A percentile compares a stretch with the other conserved stretches of the same genome.
Conservation (phyloP, 1,284 basidiomycete genomes). For the Blastosporella zonata region DNA sequence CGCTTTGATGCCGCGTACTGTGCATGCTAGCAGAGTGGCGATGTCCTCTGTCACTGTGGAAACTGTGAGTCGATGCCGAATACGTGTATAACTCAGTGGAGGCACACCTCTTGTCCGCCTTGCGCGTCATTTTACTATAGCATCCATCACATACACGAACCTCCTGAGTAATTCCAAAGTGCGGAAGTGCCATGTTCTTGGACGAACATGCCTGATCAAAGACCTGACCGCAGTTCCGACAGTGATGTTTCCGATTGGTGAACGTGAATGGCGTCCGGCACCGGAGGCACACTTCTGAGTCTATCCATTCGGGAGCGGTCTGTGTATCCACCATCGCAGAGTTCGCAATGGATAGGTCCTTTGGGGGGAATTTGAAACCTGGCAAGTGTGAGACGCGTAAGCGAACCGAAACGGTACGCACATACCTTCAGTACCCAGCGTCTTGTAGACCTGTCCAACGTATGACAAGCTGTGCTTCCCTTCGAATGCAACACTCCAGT, state of each 20-base stretch:
- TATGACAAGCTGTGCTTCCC: slow-evolving; percentile 75
- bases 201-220: slow-evolving; percentile 95
- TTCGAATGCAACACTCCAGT: slow-evolving; percentile 91
- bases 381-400: slow-evolving; percentile 12
- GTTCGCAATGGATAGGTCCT: slow-evolving; percentile 64
- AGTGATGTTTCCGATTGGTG: slow-evolving; percentile 98
- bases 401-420: slow-evolving; percentile 4
- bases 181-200: slow-evolving; percentile 82
- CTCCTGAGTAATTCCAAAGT: slow-evolving; percentile 91
- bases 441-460: slow-evolving; percentile 78
- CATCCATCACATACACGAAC: slow-evolving; percentile 96
- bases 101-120: slow-evolving; percentile 49
- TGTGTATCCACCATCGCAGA: slow-evolving; percentile 86
- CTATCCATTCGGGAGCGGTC: slow-evolving; percentile 94
- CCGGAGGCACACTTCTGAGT: slow-evolving; percentile 91
- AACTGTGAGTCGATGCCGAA: neutral
- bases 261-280: slow-evolving; percentile 92
- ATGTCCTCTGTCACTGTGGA: slow-evolving; percentile 41
- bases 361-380: slow-evolving; percentile 84
- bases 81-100: neutral
- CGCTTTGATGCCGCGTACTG: slow-evolving; percentile 47
- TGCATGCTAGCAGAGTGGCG: slow-evolving; percentile 50
- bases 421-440: slow-evolving; percentile 72
- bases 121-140: slow-evolving; percentile 68
- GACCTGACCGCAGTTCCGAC: slow-evolving; percentile 95